Conservation (phyloP, 345 rosid species). For the Citrus maxima region DNA sequence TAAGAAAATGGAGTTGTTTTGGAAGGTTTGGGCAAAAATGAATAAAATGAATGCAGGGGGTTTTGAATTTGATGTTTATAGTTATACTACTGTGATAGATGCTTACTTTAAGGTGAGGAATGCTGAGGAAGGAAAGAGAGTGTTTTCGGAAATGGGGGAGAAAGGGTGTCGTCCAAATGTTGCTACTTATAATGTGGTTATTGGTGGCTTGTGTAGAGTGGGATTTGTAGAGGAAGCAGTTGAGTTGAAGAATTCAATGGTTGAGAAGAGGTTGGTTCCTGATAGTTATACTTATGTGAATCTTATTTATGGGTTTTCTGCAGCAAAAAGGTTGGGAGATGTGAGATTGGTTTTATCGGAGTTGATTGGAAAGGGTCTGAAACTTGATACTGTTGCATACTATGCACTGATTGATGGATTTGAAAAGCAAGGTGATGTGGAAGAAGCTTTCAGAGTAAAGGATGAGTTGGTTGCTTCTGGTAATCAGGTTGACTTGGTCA, state of each 20-base stretch:
- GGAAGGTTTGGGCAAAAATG: slow-evolving; percentile 32
- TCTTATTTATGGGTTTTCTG: slow-evolving; percentile 30
- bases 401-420: slow-evolving; percentile 34
- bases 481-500: slow-evolving; percentile 9
- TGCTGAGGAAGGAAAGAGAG: slow-evolving; percentile 18
- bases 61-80: slow-evolving; percentile 22
- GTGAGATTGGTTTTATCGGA: slow-evolving; percentile 25
- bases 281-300: slow-evolving; percentile 24
- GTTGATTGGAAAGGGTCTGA: slow-evolving; percentile 25
- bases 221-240: slow-evolving; percentile 30
- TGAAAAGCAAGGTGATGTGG: slow-evolving; percentile 22
- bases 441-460: slow-evolving; percentile 28
- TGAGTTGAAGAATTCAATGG: slow-evolving; percentile 25
- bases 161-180: slow-evolving; percentile 28
- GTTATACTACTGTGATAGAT: slow-evolving; percentile 31
- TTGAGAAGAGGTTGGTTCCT: slow-evolving; percentile 27
- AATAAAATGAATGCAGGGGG: slow-evolving; percentile 13
- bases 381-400: slow-evolving; percentile 23
- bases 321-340: slow-evolving; percentile 17
- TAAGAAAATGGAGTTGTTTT: slow-evolving; percentile 28
- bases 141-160: slow-evolving; percentile 32
- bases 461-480: slow-evolving; percentile 30
- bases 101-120: slow-evolving; percentile 24
- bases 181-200: slow-evolving; percentile 32
- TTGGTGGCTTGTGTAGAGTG: slow-evolving; percentile 29